Evolutionary conservation across 306 rosid genomes (phyloP).

Genomic region (Chamaecrista fasciculata): DNA sequence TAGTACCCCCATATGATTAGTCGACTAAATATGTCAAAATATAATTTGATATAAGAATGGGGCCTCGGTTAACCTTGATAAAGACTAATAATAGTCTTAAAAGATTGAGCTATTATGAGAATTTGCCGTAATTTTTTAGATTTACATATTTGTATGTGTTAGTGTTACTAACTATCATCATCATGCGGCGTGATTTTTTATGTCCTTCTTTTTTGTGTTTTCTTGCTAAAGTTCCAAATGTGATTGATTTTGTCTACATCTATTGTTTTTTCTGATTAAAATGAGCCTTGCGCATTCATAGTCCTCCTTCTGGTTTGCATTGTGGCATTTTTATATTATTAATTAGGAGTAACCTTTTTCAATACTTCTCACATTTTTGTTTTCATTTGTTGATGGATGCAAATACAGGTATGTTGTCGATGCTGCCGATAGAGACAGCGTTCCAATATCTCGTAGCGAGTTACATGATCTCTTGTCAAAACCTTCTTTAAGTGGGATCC

Average conservation of each 20-base stretch:
- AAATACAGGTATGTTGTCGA: constrained; percentile 81
- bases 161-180: background rate
- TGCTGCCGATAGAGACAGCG: constrained; percentile 92
- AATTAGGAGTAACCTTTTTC: constrained; percentile 1
- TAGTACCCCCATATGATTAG: background rate
- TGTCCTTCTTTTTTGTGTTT: constrained; percentile 1
- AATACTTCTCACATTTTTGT: background rate
- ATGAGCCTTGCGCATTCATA: background rate
- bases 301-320: constrained; percentile 9
- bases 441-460: constrained; percentile 84
- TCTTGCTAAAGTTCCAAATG: constrained; percentile 1
- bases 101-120: background rate
- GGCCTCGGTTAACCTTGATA: background rate
- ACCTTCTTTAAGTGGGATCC: constrained; percentile 74
- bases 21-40: background rate
- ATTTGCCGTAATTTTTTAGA: background rate
- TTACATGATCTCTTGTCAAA: constrained; percentile 81
- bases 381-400: constrained; percentile 34
- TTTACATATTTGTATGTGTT: background rate
- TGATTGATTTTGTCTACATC: constrained; percentile 13
- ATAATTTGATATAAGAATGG: background rate
- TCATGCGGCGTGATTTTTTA: background rate
- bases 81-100: background rate
- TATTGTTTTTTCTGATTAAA: background rate
- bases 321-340: background rate